Percentiles rank a stretch among this genome's conserved stretches.
phyloP scores from a whole-genome alignment of 495 filamentous ascomycete genomes.

The Aspergillus haitiensis region DNA sequence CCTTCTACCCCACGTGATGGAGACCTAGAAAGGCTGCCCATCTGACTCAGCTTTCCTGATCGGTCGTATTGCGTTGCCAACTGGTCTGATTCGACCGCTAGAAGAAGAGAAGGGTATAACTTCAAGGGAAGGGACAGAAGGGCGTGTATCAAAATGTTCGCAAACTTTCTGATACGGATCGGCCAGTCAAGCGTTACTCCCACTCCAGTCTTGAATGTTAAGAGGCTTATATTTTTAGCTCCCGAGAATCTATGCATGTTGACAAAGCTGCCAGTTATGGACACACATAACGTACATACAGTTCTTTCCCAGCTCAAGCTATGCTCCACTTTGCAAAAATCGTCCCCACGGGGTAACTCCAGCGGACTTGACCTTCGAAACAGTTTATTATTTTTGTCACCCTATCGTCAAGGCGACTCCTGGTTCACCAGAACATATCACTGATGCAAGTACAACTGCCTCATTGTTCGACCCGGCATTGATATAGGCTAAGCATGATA shows the following conservation, averaged over 20 bases:
- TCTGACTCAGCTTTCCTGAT: conserved; percentile 22
- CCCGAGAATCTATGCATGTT: conserved; percentile 2
- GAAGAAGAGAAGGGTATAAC: neutral
- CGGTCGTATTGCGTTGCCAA: neutral
- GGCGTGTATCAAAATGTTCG: no score
- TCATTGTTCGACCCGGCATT: no score
- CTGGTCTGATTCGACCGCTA: neutral
- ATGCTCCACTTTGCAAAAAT: conserved; percentile 17
- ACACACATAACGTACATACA: neutral
- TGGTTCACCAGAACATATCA: neutral
- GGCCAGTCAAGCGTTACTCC: no score
- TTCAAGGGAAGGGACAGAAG: no score
- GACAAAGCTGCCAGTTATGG: neutral
- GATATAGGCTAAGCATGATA: no score
- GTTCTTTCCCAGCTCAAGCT: neutral
- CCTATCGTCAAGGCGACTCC: no score
- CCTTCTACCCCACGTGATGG: conserved; percentile 25
- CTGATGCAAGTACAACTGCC: neutral
- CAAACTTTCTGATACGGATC: no score
- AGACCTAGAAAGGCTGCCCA: neutral
- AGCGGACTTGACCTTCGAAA: neutral
- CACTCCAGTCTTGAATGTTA: no score
- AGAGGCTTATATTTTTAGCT: conserved; percentile 2
- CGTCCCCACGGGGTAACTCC: conserved; percentile 18
- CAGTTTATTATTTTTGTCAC: neutral